These are phyloP conservation scores for Macrophomina phaseolina DNA, from an alignment of 2,329 filamentous ascomycete species.

Conservation along the genomic window DNA sequence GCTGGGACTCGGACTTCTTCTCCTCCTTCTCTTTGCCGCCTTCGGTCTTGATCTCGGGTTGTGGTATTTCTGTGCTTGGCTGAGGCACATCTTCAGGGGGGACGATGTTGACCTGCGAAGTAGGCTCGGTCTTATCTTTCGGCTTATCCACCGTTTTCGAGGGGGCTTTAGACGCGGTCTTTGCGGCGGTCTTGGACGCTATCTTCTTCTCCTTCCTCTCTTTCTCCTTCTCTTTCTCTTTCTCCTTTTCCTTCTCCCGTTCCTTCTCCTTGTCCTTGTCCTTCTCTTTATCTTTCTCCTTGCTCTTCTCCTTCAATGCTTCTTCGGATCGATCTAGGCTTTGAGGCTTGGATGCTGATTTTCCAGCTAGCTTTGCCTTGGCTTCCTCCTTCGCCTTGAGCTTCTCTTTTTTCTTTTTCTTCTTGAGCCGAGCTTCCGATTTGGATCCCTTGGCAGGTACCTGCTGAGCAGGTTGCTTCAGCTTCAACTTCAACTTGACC, in stretches of 20 bases:
- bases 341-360: constrained; percentile 23
- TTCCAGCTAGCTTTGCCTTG: constrained; percentile 21
- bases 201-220: constrained; percentile 41
- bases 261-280: constrained; percentile 35
- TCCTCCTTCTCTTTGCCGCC: constrained; percentile 22
- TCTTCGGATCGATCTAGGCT: neutral
- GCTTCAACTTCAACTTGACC: constrained; percentile 37
- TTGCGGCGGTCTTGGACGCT: neutral
- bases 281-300: constrained; percentile 34
- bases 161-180: constrained; percentile 27
- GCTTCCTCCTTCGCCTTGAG: constrained; percentile 30
- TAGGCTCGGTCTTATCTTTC: constrained; percentile 29
- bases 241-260: constrained; percentile 37
- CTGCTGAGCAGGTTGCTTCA: constrained; percentile 28
- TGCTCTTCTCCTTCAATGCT: constrained; percentile 7
- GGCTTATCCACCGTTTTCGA: constrained; percentile 33
- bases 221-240: constrained; percentile 38
- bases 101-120: constrained; percentile 24
- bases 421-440: constrained; percentile 19
- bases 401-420: constrained; percentile 26
- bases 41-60: constrained; percentile 29
- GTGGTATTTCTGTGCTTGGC: constrained; percentile 24
- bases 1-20: constrained; percentile 18
- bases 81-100: constrained; percentile 23
- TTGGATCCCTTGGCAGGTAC: constrained; percentile 20